Conservation (phyloP, 441 rosid species). For the Macaranga tanarius region DNA sequence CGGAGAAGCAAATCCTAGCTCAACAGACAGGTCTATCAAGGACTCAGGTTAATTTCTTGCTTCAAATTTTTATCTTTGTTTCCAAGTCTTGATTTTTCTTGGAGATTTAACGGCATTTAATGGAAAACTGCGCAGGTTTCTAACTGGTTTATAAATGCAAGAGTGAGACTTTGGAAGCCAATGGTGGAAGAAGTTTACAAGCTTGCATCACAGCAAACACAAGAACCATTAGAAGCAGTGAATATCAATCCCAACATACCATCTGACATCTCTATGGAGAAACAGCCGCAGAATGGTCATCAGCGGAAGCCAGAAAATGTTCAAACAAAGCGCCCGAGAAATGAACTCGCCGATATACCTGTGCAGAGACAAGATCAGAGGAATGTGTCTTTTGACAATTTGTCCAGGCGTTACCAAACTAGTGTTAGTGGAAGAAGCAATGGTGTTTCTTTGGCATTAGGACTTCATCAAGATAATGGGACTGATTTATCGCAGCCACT, state of each 20-base stretch:
- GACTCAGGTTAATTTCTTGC: slow-evolving; percentile 44
- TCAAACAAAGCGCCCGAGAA: slow-evolving; percentile 30
- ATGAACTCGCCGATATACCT: slow-evolving; percentile 2
- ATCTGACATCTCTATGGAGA: slow-evolving; percentile 8
- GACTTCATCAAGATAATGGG: slow-evolving; percentile 33
- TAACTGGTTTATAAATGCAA: slow-evolving; percentile 59
- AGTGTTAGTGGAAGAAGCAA: slow-evolving; percentile 20
- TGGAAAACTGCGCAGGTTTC: slow-evolving; percentile 38
- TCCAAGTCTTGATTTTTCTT: neutral
- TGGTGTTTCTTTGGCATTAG: slow-evolving; percentile 36
- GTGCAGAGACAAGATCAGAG: slow-evolving; percentile 18
- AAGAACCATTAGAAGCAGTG: slow-evolving; percentile 8
- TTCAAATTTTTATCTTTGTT: neutral
- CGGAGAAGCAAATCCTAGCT: slow-evolving; percentile 59
- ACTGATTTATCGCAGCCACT: slow-evolving; percentile 16
- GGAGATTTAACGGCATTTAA: neutral
- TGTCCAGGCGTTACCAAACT: neutral
- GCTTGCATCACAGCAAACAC: slow-evolving; percentile 40
- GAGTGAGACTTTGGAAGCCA: slow-evolving; percentile 59
- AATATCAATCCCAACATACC: neutral
- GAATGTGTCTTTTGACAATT: slow-evolving; percentile 3
- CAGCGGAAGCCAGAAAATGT: slow-evolving; percentile 7
- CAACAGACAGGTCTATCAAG: slow-evolving; percentile 61
- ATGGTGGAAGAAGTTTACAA: slow-evolving; percentile 57
- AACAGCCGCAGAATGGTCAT: neutral